Percentiles rank a stretch among this genome's conserved stretches.
phyloP scores from a whole-genome alignment of 2,329 filamentous ascomycete species.

The Colletotrichum magnum region DNA sequence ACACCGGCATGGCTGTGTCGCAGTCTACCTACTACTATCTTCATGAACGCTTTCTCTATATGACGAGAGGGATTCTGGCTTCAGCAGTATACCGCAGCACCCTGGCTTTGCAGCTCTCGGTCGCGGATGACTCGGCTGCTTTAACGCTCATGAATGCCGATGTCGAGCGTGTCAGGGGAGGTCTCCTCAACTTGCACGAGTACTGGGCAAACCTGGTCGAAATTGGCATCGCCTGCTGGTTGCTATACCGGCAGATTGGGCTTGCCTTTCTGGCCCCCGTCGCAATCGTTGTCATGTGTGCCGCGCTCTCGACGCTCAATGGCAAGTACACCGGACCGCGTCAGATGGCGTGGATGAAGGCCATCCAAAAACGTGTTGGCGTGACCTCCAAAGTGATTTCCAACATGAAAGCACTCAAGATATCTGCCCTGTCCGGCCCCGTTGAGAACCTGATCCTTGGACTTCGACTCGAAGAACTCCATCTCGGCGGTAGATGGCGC shows the following conservation, averaged over 20 bases:
- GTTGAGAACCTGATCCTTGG: constrained; percentile 50
- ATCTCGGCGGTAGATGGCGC: constrained; percentile 47
- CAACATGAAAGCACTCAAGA: constrained; percentile 56
- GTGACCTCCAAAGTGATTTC: constrained; percentile 48
- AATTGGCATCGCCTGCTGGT: constrained; percentile 59
- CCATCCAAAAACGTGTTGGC: constrained; percentile 44
- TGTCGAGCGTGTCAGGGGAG: constrained; percentile 57
- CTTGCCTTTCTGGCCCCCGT: constrained; percentile 31
- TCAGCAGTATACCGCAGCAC: constrained; percentile 53
- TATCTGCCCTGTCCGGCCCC: constrained; percentile 52
- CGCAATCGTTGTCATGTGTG: constrained; percentile 12
- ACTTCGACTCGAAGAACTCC: constrained; percentile 52
- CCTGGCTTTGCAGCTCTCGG: constrained; percentile 48
- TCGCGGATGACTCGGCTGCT: constrained; percentile 55
- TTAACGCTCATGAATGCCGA: constrained; percentile 65
- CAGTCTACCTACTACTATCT: constrained; percentile 57
- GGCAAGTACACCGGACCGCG: constrained; percentile 20
- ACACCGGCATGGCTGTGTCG: constrained; percentile 56
- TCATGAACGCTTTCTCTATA: constrained; percentile 49
- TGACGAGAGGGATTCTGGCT: constrained; percentile 51
- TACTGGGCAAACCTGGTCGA: constrained; percentile 58
- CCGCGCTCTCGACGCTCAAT: background rate
- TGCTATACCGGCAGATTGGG: constrained; percentile 57
- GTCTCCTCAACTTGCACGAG: constrained; percentile 54
- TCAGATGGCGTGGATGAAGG: constrained; percentile 45